Percentiles rank a stretch among this genome's conserved stretches.
These are phyloP conservation scores for Chaetoscypha palmicola DNA, from an alignment of 2,329 filamentous ascomycete species.

Conservation along the genomic window DNA sequence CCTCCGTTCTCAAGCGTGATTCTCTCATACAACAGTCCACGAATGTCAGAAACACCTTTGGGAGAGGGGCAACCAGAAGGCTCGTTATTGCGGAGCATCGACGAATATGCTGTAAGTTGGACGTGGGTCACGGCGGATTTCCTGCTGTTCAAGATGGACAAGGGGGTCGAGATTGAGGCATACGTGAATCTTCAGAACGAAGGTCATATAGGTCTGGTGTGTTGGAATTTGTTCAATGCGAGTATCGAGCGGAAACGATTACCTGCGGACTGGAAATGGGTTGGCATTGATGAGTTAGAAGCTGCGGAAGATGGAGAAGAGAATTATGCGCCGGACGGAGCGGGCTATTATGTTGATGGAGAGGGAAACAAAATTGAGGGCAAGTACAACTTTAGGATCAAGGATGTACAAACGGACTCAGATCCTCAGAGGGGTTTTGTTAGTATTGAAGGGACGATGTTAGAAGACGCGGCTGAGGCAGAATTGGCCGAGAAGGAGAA, in stretches of 20 bases:
- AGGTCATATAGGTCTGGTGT: conserved; percentile 81
- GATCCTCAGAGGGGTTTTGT: conserved; percentile 73
- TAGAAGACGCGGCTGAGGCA: conserved; percentile 60
- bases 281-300: conserved; percentile 40
- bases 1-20: conserved; percentile 66
- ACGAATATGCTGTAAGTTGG: conserved; percentile 82
- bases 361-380: conserved; percentile 63
- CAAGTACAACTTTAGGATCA: conserved; percentile 68
- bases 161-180: conserved; percentile 70
- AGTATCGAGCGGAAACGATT: conserved; percentile 72
- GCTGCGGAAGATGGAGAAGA: conserved; percentile 31
- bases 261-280: conserved; percentile 74
- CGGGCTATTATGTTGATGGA: conserved; percentile 70
- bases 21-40: conserved; percentile 63
- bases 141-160: conserved; percentile 70
- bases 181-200: conserved; percentile 81
- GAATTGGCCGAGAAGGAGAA: conserved; percentile 49
- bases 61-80: conserved; percentile 41
- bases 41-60: conserved; percentile 54
- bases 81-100: conserved; percentile 46
- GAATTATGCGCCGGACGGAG: conserved; percentile 46
- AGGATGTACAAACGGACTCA: conserved; percentile 74
- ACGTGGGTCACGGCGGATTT: conserved; percentile 86
- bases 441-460: conserved; percentile 82
- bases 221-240: conserved; percentile 88